Percentiles rank a stretch among this genome's conserved stretches.
Conservation (phyloP, 768 basidiomycete genomes). For the Leucocoprinus leucothites region DNA sequence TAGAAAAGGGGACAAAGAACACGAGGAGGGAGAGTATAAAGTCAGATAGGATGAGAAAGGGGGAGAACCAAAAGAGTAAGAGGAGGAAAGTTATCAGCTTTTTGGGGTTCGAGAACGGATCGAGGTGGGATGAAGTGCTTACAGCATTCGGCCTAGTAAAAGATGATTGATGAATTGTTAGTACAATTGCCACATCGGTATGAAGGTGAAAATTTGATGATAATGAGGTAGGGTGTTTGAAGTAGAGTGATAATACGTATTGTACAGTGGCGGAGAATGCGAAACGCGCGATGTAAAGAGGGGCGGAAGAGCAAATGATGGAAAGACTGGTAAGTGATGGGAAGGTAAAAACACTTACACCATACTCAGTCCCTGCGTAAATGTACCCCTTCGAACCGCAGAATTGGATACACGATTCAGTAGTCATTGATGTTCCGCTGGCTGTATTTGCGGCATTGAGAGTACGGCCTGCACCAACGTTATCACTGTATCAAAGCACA, state of each 20-base stretch:
- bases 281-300: neutral
- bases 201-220: neutral
- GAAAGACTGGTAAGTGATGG: neutral
- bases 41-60: neutral
- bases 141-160: conserved; percentile 28
- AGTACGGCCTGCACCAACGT: conserved; percentile 48
- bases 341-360: conserved; percentile 19
- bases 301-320: neutral
- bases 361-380: conserved; percentile 70
- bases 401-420: conserved; percentile 46
- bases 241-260: neutral
- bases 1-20: too few relatives aligned
- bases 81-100: neutral
- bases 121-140: conserved; percentile 14
- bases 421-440: conserved; percentile 56
- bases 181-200: neutral
- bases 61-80: neutral
- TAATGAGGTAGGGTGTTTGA: conserved; percentile 10
- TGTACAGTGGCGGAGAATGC: neutral
- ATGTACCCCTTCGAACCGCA: conserved; percentile 46
- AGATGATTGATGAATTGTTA: neutral
- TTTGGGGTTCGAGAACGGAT: conserved; percentile 1
- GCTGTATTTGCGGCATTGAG: conserved; percentile 46
- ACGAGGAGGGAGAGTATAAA: neutral
- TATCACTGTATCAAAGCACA: conserved; percentile 40